Conservation (phyloP, 148 eudicot genomes). For the Rhododendron mucronatum region DNA sequence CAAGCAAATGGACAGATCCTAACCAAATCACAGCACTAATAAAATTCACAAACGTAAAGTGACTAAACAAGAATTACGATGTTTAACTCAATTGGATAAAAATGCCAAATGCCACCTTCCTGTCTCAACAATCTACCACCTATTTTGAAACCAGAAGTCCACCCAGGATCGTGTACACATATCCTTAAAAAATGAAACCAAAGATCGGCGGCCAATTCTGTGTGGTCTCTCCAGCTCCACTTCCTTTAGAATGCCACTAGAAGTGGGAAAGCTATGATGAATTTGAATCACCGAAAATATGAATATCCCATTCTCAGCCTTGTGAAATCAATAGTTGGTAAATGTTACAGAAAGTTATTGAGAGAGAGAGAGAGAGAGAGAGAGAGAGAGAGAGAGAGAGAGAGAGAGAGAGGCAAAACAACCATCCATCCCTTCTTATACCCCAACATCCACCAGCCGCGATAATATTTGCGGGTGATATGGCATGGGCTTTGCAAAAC, state of each 20-base stretch:
- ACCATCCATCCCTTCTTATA: background rate
- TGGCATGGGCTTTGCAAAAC: slow-evolving; percentile 12
- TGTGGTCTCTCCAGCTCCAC: background rate
- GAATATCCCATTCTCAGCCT: background rate
- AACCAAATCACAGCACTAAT: background rate
- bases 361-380: background rate
- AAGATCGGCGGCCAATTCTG: background rate
- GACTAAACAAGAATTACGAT: background rate
- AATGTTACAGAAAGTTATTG: slow-evolving; percentile 7
- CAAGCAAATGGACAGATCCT: background rate
- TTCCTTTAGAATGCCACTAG: background rate
- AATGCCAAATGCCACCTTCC: background rate
- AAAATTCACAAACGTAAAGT: background rate
- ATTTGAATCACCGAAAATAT: background rate
- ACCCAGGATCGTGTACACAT: background rate
- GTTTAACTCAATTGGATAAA: background rate
- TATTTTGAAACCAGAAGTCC: background rate
- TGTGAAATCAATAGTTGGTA: background rate
- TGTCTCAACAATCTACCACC: background rate
- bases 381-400: slow-evolving; percentile 8
- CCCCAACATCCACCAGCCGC: slow-evolving; percentile 27
- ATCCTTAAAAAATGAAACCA: background rate
- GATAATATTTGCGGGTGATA: slow-evolving; percentile 48
- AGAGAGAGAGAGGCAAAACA: background rate
- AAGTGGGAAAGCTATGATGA: background rate